Evolutionary conservation across 495 filamentous ascomycete genomes (phyloP), one percentile per base, ranked within the genome.

Genomic region (Penicillium cosmopolitanum): DNA sequence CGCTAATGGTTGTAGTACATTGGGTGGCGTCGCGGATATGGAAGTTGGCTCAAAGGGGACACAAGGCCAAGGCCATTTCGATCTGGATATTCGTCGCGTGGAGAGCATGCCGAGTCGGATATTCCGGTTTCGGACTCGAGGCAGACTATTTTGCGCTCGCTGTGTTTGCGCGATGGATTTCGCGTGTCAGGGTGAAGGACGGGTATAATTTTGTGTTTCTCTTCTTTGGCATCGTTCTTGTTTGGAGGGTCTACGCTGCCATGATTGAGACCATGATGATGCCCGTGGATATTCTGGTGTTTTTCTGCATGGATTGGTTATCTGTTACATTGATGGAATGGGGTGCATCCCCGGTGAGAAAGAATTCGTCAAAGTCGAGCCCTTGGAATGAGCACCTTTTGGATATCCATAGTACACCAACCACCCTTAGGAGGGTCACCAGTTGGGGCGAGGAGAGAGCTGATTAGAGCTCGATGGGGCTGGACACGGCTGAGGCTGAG

Each of bases 391-490:
- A 38, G 36, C 36, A 13, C 36, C 12, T 31, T 4, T 31, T 0
- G 28, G 6, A 31, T 31, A 31, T 31, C 28, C 4, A 38, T 38
- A 38, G 36, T 38, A 5, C 36, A 12, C 36, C 28, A 31, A 38
- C 42, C 42, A 0, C 40, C 13, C 42, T 31, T 36, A 58, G 35
- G 18, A 55, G 6, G 33, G 47, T 15, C 35, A 5, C 12, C 12
- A 38, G 9, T n/a, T 15, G 36, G 15, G 36, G 36, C 36, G 36
- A n/a, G 36, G 36, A 18, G 42, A 46, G 21, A 15, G 18, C 15
- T 9, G 42, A 48, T 48, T 48, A 48, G 46, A 21, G 46, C 46
- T 48, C 23, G 46, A 19, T 48, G 46, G 46, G 23, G 46, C 46
- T 44, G 2, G 16, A n/a, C 16, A 9, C 40, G 15, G 40, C 40